Conservation (phyloP, 768 basidiomycete genomes). For the Boletales sp. region DNA sequence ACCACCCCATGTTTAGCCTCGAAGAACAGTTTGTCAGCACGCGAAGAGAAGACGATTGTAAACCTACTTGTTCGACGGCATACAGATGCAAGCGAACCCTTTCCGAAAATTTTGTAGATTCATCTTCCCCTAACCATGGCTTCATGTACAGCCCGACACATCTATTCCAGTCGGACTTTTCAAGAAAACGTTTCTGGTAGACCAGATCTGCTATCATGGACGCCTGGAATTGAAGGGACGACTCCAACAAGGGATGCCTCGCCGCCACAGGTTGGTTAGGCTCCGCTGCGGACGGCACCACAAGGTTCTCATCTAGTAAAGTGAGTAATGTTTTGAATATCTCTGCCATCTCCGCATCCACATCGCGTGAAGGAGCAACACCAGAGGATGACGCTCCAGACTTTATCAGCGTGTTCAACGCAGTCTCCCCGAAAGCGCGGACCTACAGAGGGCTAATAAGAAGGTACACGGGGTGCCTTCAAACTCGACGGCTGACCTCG, state of each 20-base stretch:
- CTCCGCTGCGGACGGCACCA: conserved; percentile 37
- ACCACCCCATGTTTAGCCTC: conserved; percentile 58
- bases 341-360: conserved; percentile 57
- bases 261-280: conserved; percentile 52
- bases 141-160: conserved; percentile 70
- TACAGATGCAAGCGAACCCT: conserved; percentile 69
- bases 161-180: conserved; percentile 59
- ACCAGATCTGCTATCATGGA: conserved; percentile 77
- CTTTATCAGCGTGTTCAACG: conserved; percentile 74
- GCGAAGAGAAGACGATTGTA: conserved; percentile 1
- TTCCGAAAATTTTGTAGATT: conserved; percentile 52
- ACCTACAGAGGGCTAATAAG: conserved; percentile 44
- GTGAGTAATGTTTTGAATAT: conserved; percentile 55
- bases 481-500: conserved; percentile 51
- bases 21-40: neutral
- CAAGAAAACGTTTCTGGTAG: conserved; percentile 50
- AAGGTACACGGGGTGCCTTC: conserved; percentile 7
- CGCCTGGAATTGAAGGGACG: conserved; percentile 68
- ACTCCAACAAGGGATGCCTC: conserved; percentile 55
- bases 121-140: conserved; percentile 62
- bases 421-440: conserved; percentile 86
- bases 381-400: conserved; percentile 79
- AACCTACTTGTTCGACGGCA: conserved; percentile 65
- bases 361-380: conserved; percentile 68
- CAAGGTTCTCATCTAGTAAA: conserved; percentile 49